These are phyloP conservation scores for Mortierella sp. DNA, from an alignment of 371 early-diverging fungal species.

Conservation along the genomic window DNA sequence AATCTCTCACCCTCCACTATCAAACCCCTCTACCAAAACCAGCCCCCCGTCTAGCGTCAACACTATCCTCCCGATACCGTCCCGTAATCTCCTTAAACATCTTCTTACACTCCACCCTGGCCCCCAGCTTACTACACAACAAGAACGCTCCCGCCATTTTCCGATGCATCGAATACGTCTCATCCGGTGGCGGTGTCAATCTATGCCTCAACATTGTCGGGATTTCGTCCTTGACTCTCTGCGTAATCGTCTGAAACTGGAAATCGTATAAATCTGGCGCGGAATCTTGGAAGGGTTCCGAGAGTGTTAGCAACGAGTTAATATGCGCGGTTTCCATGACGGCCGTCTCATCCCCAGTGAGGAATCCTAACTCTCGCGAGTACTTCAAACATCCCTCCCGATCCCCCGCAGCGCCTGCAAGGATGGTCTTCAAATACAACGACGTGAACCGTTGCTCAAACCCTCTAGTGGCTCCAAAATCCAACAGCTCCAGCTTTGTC, in stretches of 20 bases:
- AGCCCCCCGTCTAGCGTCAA: conserved; percentile 37
- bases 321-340: conserved; percentile 94
- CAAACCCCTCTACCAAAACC: conserved; percentile 33
- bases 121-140: conserved; percentile 89
- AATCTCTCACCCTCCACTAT: neutral
- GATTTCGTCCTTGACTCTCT: conserved; percentile 87
- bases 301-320: conserved; percentile 88
- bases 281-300: conserved; percentile 84
- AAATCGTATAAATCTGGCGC: conserved; percentile 83
- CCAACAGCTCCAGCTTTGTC: conserved; percentile 85
- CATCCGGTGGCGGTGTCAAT: conserved; percentile 97
- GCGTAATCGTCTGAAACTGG: conserved; percentile 84
- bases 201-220: conserved; percentile 96
- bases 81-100: conserved; percentile 70
- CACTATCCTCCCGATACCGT: conserved; percentile 30
- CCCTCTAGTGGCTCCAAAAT: conserved; percentile 96
- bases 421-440: conserved; percentile 82
- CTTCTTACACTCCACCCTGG: conserved; percentile 79
- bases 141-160: conserved; percentile 96
- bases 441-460: conserved; percentile 83
- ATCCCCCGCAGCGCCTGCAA: conserved; percentile 82
- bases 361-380: conserved; percentile 89
- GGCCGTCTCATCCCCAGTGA: conserved; percentile 94
- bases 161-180: conserved; percentile 95
- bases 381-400: conserved; percentile 81